Conservation (phyloP, 768 basidiomycete genomes). For the Lactarius akahatsu region DNA sequence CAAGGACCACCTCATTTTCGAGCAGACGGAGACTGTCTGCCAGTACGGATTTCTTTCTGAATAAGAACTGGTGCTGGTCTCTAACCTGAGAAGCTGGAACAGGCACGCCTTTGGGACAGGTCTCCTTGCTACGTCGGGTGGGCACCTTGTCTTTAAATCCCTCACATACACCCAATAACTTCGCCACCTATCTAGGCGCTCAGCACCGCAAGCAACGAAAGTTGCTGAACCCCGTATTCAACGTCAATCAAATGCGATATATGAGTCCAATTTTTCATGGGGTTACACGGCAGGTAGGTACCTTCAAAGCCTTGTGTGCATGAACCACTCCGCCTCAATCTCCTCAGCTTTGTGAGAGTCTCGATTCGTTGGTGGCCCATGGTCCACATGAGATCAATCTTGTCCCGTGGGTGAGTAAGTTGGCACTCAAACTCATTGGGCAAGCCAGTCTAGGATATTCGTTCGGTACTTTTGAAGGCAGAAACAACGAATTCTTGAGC, state of each 20-base stretch:
- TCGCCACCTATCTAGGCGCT: not conserved
- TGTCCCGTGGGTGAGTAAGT: slow-evolving; percentile 3
- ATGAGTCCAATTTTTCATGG: slow-evolving; percentile 12
- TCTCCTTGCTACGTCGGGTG: not conserved
- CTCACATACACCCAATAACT: not conserved
- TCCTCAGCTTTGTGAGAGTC: slow-evolving; percentile 2
- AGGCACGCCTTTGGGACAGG: not conserved
- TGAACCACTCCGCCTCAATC: not conserved
- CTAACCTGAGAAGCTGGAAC: not conserved
- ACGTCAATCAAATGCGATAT: slow-evolving; percentile 6
- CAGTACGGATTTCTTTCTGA: not conserved
- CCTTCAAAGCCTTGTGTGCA: too few species aligned
- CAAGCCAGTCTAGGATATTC: slow-evolving; percentile 16
- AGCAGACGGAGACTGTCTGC: not conserved
- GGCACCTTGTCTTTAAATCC: not conserved
- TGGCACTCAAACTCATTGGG: slow-evolving; percentile 17
- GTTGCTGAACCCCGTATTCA: slow-evolving; percentile 13
- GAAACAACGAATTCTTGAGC: slow-evolving; percentile 37
- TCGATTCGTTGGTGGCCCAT: not conserved
- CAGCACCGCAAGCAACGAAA: not conserved
- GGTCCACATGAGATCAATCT: slow-evolving; percentile 7
- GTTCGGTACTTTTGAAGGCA: slow-evolving; percentile 10
- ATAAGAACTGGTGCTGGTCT: not conserved
- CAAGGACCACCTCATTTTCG: slow-evolving; percentile 10
- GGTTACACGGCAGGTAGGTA: slow-evolving; percentile 3